A percentile compares a stretch with the other conserved stretches of the same genome.
Conservation (phyloP, 2,329 filamentous ascomycete species). For the Diaporthe sp. region DNA sequence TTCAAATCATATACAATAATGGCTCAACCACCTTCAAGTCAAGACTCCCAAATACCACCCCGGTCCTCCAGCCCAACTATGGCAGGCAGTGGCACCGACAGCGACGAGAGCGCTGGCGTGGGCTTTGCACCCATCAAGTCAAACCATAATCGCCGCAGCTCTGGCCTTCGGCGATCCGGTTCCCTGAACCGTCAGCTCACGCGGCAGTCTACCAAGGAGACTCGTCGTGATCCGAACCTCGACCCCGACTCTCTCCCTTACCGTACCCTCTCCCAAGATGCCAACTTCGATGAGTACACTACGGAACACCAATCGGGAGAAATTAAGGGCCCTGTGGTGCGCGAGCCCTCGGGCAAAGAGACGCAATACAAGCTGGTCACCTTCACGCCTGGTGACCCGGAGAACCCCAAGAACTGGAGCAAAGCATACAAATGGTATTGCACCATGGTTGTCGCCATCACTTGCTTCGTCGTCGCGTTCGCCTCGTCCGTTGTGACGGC, state of each 20-base stretch:
- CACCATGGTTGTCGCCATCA: constrained; percentile 85
- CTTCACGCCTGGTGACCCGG: constrained; percentile 78
- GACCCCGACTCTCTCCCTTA: constrained; percentile 72
- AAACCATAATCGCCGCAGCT: constrained; percentile 17
- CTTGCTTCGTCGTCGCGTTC: constrained; percentile 82
- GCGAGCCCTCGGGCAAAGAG: constrained; percentile 44
- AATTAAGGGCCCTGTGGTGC: constrained; percentile 62
- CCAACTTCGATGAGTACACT: constrained; percentile 77
- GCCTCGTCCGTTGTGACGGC: constrained; percentile 83
- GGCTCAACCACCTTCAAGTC: constrained; percentile 28
- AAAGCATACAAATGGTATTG: constrained; percentile 85
- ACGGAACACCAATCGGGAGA: constrained; percentile 72
- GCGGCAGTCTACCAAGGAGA: constrained; percentile 51
- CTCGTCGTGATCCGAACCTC: constrained; percentile 53
- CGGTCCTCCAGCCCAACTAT: constrained; percentile 31
- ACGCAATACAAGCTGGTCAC: constrained; percentile 67
- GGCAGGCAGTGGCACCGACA: constrained; percentile 29
- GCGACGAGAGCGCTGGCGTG: neutral
- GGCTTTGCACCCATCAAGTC: constrained; percentile 34
- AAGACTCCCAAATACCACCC: neutral
- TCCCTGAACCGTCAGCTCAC: constrained; percentile 39
- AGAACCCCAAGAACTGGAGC: constrained; percentile 89
- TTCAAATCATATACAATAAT: constrained; percentile 1
- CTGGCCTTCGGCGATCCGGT: constrained; percentile 27
- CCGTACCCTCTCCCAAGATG: constrained; percentile 71